Base-by-base conservation (phyloP, 2,329 filamentous ascomycete species). In the Sporothrix euskadiensis region DNA sequence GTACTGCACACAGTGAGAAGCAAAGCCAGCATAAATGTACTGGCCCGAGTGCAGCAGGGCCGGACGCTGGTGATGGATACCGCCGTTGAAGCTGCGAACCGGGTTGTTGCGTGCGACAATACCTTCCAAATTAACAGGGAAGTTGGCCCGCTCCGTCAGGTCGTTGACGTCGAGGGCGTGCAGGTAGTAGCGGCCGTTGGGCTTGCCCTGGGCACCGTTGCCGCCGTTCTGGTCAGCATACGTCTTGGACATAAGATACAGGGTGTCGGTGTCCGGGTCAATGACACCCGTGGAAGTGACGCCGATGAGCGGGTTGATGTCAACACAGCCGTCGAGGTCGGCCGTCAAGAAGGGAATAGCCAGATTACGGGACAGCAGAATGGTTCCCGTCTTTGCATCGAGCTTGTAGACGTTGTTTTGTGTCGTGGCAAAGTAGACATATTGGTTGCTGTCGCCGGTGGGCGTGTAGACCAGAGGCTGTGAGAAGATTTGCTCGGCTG, bases 331-430 rank as follows among this genome's bases (percentile, higher is more conserved):
- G 73, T 83, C 78, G 10, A 86, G 78, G 73, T 87, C 85, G 19
- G 81, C 79, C 16, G 82, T 80, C 66, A 85, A 76, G 75, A 86
- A 86, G 8, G 85, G 85, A 66, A 85, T 83, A 56, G 79, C 80
- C 12, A 87, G 78, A 71, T 82, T 85, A 69, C 83, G 79, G 16
- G 77, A 79, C 1, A 78, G 76, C 32, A 85, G 75, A 54, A 86
- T 83, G 3, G 75, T 79, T 57, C 84, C 84, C 10, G 83, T 85
- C 74, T 83, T 83, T 1, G 83, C 83, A 75, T 86, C 79, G 19
- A 86, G 76, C 75, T 85, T 86, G 79, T 86, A 85, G 8, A 86
- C 75, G 65, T 85, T 85, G 78, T 86, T 87, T 78, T 86, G 84
- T 0, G 84, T 85, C 0, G 85, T 86, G 12, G 85, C 82, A 61